These are phyloP conservation scores for Cytospora leucostoma DNA, from an alignment of 2,329 filamentous ascomycete genomes.

Conservation along the genomic window DNA sequence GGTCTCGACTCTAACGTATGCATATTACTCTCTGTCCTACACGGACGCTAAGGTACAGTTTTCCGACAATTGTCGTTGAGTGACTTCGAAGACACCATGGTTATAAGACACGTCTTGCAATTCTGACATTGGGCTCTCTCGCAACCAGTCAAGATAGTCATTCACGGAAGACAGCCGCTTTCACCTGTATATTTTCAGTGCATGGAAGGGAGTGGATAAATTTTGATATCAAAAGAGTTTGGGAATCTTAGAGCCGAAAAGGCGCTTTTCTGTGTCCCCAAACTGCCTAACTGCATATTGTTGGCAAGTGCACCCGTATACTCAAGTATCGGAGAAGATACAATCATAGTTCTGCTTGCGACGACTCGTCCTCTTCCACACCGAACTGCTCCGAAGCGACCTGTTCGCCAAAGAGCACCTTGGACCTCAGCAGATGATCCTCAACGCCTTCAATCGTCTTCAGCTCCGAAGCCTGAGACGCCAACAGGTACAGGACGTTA, in stretches of 20 bases:
- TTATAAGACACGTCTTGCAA: too few species aligned
- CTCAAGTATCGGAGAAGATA: background rate
- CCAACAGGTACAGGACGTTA: constrained; percentile 62
- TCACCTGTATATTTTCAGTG: too few species aligned
- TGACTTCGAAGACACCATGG: too few species aligned
- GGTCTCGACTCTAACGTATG: too few species aligned
- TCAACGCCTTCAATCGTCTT: background rate
- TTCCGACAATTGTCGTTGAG: too few species aligned
- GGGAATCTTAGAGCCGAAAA: background rate
- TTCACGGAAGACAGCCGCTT: too few species aligned
- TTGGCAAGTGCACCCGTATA: background rate
- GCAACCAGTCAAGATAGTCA: too few species aligned
- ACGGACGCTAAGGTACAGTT: too few species aligned
- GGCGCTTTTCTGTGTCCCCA: background rate
- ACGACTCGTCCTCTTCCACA: background rate
- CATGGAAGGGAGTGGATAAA: too few species aligned
- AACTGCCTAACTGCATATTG: background rate
- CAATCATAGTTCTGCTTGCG: background rate
- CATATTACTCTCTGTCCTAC: too few species aligned
- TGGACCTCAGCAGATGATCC: background rate
- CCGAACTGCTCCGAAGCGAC: background rate
- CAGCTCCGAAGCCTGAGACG: constrained; percentile 44
- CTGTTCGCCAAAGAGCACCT: background rate
- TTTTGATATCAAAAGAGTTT: background rate
- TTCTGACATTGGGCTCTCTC: too few species aligned